Evolutionary conservation across 176 grass and related monocot species (phyloP).

Genomic region (Aegilops bicornis): DNA sequence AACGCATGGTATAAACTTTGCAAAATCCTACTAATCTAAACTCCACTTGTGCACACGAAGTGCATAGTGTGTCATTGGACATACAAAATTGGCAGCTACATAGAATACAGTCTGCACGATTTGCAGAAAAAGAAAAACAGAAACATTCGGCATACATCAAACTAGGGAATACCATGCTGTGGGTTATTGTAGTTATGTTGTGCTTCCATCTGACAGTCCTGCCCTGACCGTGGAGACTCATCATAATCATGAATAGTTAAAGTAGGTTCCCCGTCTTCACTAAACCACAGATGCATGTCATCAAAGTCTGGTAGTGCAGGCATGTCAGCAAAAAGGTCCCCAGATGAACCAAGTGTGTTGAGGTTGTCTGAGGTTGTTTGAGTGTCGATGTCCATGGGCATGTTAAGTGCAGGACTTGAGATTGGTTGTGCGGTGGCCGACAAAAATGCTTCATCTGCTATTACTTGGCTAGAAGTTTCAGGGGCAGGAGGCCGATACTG

Average conservation of each 20-base stretch:
- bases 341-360: slow-evolving; percentile 16
- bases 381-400: slow-evolving; percentile 42
- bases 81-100: not conserved
- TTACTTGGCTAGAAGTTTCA: slow-evolving; percentile 38
- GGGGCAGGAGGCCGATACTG: slow-evolving; percentile 35
- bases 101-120: not conserved
- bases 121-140: not conserved
- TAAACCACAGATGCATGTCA: slow-evolving; percentile 22
- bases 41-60: not conserved
- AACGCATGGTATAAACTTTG: not conserved
- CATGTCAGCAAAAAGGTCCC: slow-evolving; percentile 14
- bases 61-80: slow-evolving; percentile 7
- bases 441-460: slow-evolving; percentile 24
- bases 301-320: slow-evolving; percentile 35
- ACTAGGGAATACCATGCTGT: slow-evolving; percentile 41
- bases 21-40: not conserved
- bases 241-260: slow-evolving; percentile 49
- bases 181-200: slow-evolving; percentile 30
- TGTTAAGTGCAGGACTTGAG: slow-evolving; percentile 26
- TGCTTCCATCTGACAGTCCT: slow-evolving; percentile 48
- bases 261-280: not conserved
- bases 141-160: not conserved
- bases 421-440: slow-evolving; percentile 1
- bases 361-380: slow-evolving; percentile 20
- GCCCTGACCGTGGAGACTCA: not conserved